Conservation (phyloP, 164 flowering plant genomes). For the Brasenia schreberi region DNA sequence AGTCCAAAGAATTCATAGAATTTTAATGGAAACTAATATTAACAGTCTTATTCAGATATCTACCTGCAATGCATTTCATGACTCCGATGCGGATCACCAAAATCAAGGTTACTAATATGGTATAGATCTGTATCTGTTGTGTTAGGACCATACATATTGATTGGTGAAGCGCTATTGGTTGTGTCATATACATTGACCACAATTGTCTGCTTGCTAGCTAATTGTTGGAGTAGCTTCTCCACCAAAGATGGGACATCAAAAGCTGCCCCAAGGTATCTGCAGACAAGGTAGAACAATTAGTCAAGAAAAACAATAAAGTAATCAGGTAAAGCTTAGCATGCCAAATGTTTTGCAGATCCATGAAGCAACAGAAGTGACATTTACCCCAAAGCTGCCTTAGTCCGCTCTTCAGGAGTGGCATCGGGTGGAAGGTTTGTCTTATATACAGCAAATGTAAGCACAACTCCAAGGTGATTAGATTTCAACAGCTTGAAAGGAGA, state of each 20-base stretch:
- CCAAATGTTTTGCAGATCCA: neutral
- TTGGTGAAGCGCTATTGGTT: constrained; percentile 55
- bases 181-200: constrained; percentile 88
- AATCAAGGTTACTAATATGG: constrained; percentile 63
- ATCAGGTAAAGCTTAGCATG: neutral
- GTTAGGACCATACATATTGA: constrained; percentile 74
- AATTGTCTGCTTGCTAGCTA: constrained; percentile 89
- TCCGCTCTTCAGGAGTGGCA: constrained; percentile 67
- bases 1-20: neutral
- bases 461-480: constrained; percentile 86
- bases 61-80: constrained; percentile 99
- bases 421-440: constrained; percentile 43
- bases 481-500: constrained; percentile 88
- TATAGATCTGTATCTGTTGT: constrained; percentile 41
- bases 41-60: neutral
- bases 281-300: neutral
- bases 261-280: constrained; percentile 89
- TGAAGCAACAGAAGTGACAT: neutral
- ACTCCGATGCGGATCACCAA: constrained; percentile 80
- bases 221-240: constrained; percentile 90
- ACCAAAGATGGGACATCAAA: constrained; percentile 88
- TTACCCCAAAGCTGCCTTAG: constrained; percentile 77
- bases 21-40: too few species aligned
- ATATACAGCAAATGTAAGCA: constrained; percentile 91
- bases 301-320: neutral